Evolutionary conservation across 2,329 filamentous ascomycete species (phyloP), one percentile per base, ranked within the genome.

Genomic region (Proliferodiscus dingleyae): DNA sequence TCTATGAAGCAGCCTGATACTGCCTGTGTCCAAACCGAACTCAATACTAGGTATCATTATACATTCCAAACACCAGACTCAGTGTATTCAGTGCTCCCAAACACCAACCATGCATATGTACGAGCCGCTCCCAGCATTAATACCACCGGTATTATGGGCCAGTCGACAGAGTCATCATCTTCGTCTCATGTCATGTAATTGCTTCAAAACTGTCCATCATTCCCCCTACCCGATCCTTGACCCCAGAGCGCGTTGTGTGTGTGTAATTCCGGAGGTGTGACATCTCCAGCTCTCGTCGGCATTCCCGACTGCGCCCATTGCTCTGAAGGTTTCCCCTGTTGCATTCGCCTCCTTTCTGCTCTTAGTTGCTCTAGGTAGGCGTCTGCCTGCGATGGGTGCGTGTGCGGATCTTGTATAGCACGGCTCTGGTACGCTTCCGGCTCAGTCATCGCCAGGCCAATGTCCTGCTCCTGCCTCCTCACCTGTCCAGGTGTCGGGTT

Each of bases 371-470:
- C 51, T 5, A 55, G 39, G 38, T 57, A 57, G 8, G 26, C 29
- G 23, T 58, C 50, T 5, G 53, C 48, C 33, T 49, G 37, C 9
- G 51, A 41, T 24, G 48, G 33, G 11, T 45, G 40, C 10, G 26
- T 23, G 30, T 53, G 54, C 6, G 44, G 47, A 19, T 28, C 23
- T 34, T 45, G 46, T 10, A 40, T 37, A 10, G 47, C 49, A 18
- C 55, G 56, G 32, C 47, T 56, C 10, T 53, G 43, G 43, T 61
- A 59, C n/a, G 51, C 34, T 18, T 48, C 44, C 36, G 56, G 53
- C 4, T 53, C 46, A 1, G 41, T 41, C 7, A 58, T 39, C 8
- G 58, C 57, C 50, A 60, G 53, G 1, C 57, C 58, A 30, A 59
- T 55, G 34, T 49, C 47, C n/a, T 39, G 18, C 13, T 36, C 42